Evolutionary conservation across 2,329 filamentous ascomycete genomes (phyloP), one percentile per base, ranked within the genome.

Genomic region (Cytospora piceae): DNA sequence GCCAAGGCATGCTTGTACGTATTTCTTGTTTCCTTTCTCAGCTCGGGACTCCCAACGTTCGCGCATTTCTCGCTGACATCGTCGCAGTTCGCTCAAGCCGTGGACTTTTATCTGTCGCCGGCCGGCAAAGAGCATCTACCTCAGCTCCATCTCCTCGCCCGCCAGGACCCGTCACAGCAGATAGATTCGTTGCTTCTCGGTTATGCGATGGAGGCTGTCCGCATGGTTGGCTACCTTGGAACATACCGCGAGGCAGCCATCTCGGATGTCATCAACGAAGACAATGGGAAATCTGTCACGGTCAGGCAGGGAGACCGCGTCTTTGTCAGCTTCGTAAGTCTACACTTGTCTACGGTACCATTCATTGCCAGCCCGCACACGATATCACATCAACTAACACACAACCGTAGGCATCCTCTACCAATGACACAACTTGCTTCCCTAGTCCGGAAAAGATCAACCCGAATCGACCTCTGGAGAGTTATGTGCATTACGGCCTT

Each of bases 181-280:
- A 84, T 82, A 0, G 89, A 93, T 69, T 81, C 86, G 1, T 78
- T 85, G 39, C 81, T 94, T 2, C 81, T 90, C 1, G 88, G 87
- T 49, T 93, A 92, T 73, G 87, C 85, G 53, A 82, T 90, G 80
- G 92, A 92, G 75, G 90, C 87, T 20, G 83, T 91, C 63, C 87
- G 91, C 49, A 80, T 94, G 61, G 86, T 87, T 4, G 86, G 87
- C 14, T 85, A 85, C 0, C 85, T 87, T 63, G 84, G 85, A 12
- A 80, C 87, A 1, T 88, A 86, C 78, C 86, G 89, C 49, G 78
- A 85, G 63, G 85, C 83, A 2, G 76, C 81, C 0, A 75, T 72
- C 0, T 72, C 77, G 22, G 80, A 83, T 58, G 78, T 78, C 1
- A 80, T 85, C 56, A 66, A 75, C 39, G 79, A 87, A 58, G 81